Base-by-base conservation (phyloP, 2,329 filamentous ascomycete genomes). In the Capronia epimyces region DNA sequence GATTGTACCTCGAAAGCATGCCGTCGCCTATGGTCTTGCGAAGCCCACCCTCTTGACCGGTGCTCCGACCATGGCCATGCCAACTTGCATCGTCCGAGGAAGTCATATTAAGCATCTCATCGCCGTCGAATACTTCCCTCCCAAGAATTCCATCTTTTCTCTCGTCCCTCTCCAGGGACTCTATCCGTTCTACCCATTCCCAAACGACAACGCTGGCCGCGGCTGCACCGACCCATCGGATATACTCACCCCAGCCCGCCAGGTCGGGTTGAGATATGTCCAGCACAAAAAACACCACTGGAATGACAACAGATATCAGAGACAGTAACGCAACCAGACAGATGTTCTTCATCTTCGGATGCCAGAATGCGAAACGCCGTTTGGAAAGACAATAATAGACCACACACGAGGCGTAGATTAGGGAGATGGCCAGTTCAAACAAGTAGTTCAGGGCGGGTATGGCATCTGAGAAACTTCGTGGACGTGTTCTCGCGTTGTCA, bases 101-200 rank as follows among this genome's bases (percentile, higher is more conserved):
- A 3, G 76, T 81, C 39, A 79, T 73, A 47, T 91, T 87, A 31
- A 95, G 75, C 84, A 93, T 94, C 65, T 95, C 90, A 62, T 96
- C 90, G 2, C 89, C 90, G 60, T 96, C 90, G 63, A 95, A 95
- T 0, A 96, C 83, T 64, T 96, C 90, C 57, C 90, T 77, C 2
- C 90, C 90, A 1, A 96, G 71, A 49, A 96, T 94, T 0, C 90
- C 90, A 61, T 95, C 89, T 69, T 94, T 95, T 69, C 90, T 89
- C 66, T 95, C 89, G 67, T 95, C 89, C 60, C 90, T 81, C 71
- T 96, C 90, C 55, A 95, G 69, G 0, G 89, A 88, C 67, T 96
- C 90, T 43, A 96, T 96, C 21, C 90, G 80, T 68, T 96, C 90
- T 2, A 96, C 90, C 90, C 90, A 96, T 68, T 96, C 90, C 90